These are phyloP conservation scores for Fragaria iinumae DNA, from an alignment of 306 rosid species.

Conservation along the genomic window DNA sequence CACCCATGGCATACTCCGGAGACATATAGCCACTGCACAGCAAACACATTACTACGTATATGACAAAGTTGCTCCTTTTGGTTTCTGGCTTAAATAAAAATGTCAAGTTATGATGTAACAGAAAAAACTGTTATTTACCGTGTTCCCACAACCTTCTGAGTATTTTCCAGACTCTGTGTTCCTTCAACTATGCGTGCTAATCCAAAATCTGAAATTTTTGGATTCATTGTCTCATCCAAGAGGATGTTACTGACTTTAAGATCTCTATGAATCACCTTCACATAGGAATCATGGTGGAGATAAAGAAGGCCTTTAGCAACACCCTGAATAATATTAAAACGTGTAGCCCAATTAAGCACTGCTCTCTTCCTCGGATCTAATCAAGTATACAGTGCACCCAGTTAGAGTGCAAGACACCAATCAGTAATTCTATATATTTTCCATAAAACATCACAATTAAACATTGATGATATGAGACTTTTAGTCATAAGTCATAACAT, in stretches of 20 bases:
- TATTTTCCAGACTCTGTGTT: slow-evolving; percentile 8
- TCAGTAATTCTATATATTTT: too few species aligned
- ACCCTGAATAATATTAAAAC: slow-evolving; percentile 23
- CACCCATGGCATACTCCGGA: slow-evolving; percentile 26
- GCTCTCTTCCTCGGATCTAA: slow-evolving; percentile 12
- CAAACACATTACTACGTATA: neutral
- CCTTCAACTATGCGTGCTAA: slow-evolving; percentile 26
- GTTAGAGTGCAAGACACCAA: neutral
- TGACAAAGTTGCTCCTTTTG: too few species aligned
- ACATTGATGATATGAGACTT: too few species aligned
- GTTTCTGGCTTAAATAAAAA: too few species aligned
- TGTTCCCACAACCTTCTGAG: slow-evolving; percentile 35
- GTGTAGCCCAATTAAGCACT: slow-evolving; percentile 22
- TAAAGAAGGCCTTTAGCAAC: slow-evolving; percentile 27
- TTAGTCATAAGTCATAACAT: too few species aligned
- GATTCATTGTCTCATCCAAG: slow-evolving; percentile 31
- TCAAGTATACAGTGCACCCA: neutral
- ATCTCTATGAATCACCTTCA: slow-evolving; percentile 30
- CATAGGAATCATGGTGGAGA: slow-evolving; percentile 28
- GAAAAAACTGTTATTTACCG: slow-evolving; percentile 13
- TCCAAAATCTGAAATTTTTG: slow-evolving; percentile 42
- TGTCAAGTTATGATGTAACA: too few species aligned
- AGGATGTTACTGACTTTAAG: slow-evolving; percentile 35
- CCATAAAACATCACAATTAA: neutral
- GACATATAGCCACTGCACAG: slow-evolving; percentile 29